Evolutionary conservation across 2,329 filamentous ascomycete genomes (phyloP), one percentile per base, ranked within the genome.

Genomic region (Cordyceps pruinosa): DNA sequence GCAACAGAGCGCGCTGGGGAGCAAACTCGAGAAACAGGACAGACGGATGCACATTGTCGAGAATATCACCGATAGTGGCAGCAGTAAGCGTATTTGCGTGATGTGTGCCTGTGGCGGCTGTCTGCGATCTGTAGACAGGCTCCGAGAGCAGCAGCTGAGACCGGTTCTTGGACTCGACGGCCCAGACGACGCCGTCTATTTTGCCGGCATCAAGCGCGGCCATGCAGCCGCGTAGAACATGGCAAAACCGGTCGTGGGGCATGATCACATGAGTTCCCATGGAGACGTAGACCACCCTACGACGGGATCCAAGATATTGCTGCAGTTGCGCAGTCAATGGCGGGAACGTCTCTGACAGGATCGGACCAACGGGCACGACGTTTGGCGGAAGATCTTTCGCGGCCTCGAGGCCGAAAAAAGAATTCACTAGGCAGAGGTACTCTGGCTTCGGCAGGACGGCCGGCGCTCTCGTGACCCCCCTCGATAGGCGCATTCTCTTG

Each of bases 351-450:
- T 70, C 67, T 1, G 62, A 51, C 12, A 73, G 61, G 5, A 72
- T 62, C 5, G 72, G 72, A 1, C 72, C 72, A 2, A 74, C 63
- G 4, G 67, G 56, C 9, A 64, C 62, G 21, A 66, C 62, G 2
- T 66, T 61, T 2, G 71, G 72, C 5, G 72, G 72, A 12, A 73
- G 56, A 56, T 73, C 71, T 23, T 66, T 67, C 0, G 71, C 66
- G 2, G 66, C 63, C 47, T 75, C 72, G 5, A 50, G 6, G 9
- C 47, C 47, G 17, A 50, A 50, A 28, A 74, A 61, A 0, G 69
- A 72, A 49, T 74, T 73, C 9, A 73, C 66, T 6, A 73, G 62
- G 0, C 69, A 53, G 4, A 74, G 65, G 41, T 72, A 66, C 44
- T 72, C 64, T 2, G 72, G 71, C 44, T 73, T 73, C 6, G 61